These are phyloP conservation scores for Entophlyctis helioformis DNA, from an alignment of 192 early-diverging fungal genomes.

Conservation along the genomic window DNA sequence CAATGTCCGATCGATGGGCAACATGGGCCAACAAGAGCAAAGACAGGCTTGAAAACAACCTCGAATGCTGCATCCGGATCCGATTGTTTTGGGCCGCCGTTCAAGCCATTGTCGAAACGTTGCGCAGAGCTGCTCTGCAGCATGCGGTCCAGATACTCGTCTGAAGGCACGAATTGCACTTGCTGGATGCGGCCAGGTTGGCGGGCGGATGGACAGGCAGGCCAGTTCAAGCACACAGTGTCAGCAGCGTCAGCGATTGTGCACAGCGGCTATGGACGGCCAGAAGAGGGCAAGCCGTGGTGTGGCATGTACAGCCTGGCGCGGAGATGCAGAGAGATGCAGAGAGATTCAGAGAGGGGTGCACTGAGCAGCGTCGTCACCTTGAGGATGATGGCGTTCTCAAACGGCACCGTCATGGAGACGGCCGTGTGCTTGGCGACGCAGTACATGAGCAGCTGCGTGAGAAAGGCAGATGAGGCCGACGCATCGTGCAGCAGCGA, in stretches of 20 bases:
- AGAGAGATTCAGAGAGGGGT: background rate
- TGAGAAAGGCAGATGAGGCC: too few species aligned
- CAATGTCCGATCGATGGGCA: background rate
- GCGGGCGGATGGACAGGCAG: too few species aligned
- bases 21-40: background rate
- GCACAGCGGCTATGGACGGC: background rate
- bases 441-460: background rate
- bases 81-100: background rate
- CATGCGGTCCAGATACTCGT: constrained; percentile 12
- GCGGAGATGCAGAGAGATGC: background rate
- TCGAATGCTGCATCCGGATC: constrained; percentile 1
- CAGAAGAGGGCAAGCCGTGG: background rate
- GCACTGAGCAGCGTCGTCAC: background rate
- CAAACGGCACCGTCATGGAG: too few species aligned
- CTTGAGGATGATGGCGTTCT: too few species aligned
- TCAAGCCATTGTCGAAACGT: too few species aligned
- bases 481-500: too few species aligned
- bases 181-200: constrained; percentile 9
- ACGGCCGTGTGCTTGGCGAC: too few species aligned
- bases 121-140: too few species aligned
- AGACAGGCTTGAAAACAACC: background rate
- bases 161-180: constrained; percentile 22
- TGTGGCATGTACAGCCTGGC: background rate
- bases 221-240: background rate
- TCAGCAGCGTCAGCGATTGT: constrained; percentile 13